Evolutionary conservation across 2,329 filamentous ascomycete genomes (phyloP).

Genomic region (Verticillium albo-atrum): DNA sequence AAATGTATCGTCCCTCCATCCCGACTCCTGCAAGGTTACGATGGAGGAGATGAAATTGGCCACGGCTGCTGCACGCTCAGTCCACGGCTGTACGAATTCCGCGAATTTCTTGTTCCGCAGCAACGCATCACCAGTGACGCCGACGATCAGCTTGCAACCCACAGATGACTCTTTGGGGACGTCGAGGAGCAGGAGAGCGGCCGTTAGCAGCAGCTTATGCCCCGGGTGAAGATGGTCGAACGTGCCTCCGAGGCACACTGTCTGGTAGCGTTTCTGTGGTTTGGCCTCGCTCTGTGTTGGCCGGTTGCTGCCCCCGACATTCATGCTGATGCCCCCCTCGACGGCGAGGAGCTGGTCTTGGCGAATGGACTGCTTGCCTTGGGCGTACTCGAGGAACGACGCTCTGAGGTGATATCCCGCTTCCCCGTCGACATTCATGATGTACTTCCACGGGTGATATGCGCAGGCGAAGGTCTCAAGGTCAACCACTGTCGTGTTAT

Average conservation of each 20-base stretch:
- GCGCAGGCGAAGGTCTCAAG: conserved; percentile 47
- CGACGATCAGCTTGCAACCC: conserved; percentile 63
- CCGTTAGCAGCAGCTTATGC: conserved; percentile 94
- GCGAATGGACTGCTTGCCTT: conserved; percentile 40
- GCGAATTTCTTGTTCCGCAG: conserved; percentile 86
- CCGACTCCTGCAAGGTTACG: conserved; percentile 35
- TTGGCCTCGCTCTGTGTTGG: neutral
- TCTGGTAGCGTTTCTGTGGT: conserved; percentile 14
- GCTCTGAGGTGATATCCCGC: conserved; percentile 54
- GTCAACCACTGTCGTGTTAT: conserved; percentile 43
- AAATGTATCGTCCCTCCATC: conserved; percentile 25
- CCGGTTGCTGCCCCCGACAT: conserved; percentile 11
- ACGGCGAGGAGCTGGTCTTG: conserved; percentile 48
- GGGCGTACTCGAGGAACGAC: conserved; percentile 41
- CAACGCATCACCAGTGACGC: conserved; percentile 83
- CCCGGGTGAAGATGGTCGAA: conserved; percentile 95
- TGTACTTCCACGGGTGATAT: conserved; percentile 55
- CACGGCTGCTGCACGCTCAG: conserved; percentile 63
- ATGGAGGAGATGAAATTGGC: conserved; percentile 69
- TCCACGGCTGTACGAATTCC: conserved; percentile 77
- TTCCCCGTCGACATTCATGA: conserved; percentile 65
- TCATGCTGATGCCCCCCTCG: conserved; percentile 46
- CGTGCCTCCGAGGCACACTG: conserved; percentile 81
- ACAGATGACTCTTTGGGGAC: conserved; percentile 34
- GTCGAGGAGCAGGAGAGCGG: conserved; percentile 68